Percentiles rank a stretch among this genome's conserved stretches.
Conservation (phyloP, 2,329 filamentous ascomycete species). For the Raffaelea ambrosiae region DNA sequence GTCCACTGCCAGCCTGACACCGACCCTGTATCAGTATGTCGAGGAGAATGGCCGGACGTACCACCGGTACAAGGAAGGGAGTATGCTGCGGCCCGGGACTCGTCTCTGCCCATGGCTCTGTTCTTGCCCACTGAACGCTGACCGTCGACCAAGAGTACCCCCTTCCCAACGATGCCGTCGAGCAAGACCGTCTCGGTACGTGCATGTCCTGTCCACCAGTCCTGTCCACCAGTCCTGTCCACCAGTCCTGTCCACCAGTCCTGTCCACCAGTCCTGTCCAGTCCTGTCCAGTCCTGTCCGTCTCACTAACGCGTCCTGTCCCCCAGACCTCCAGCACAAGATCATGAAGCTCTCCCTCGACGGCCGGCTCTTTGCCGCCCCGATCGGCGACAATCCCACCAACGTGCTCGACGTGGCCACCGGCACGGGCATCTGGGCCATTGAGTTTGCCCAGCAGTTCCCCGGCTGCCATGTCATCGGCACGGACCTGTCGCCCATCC, state of each 20-base stretch:
- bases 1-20: not conserved
- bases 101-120: too few relatives aligned
- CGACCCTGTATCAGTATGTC: constrained; percentile 5
- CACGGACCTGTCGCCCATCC: constrained; percentile 16
- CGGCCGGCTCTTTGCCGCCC: constrained; percentile 15
- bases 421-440: constrained; percentile 10
- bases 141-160: constrained; percentile 14
- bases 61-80: constrained; percentile 8
- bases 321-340: constrained; percentile 17
- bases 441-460: constrained; percentile 11
- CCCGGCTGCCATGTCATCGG: constrained; percentile 12
- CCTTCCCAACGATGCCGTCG: constrained; percentile 18
- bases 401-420: constrained; percentile 8
- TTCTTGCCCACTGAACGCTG: too few relatives aligned
- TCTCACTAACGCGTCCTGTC: not conserved
- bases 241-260: constrained; percentile 5
- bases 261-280: too few relatives aligned
- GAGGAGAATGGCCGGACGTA: constrained; percentile 8
- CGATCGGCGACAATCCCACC: constrained; percentile 9
- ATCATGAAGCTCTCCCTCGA: constrained; percentile 13
- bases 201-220: not conserved
- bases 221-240: too few relatives aligned
- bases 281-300: too few relatives aligned
- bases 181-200: constrained; percentile 15
- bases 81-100: constrained; percentile 1